These are phyloP conservation scores for Arxiozyma telluris DNA, from an alignment of 1,139 yeast species.

Conservation along the genomic window DNA sequence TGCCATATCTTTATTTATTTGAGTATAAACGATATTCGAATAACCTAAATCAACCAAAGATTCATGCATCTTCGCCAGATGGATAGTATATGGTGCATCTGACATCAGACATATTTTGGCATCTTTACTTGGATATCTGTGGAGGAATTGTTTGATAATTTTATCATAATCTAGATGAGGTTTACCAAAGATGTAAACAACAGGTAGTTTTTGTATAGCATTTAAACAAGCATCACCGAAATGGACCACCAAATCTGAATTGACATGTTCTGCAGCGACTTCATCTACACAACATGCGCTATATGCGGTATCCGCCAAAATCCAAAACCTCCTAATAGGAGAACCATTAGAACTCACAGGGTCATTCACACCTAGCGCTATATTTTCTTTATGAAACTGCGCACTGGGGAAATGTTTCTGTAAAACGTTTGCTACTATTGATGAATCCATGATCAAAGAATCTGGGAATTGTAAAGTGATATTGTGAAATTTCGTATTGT, in stretches of 20 bases:
- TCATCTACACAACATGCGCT: conserved; percentile 95
- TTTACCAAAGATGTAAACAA: conserved; percentile 67
- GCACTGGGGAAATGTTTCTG: conserved; percentile 14
- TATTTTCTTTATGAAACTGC: conserved; percentile 2
- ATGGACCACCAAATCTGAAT: conserved; percentile 78
- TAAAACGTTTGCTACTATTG: conserved; percentile 49
- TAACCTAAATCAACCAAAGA: conserved; percentile 32
- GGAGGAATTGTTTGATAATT: conserved; percentile 34
- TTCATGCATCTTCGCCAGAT: conserved; percentile 23
- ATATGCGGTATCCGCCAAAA: conserved; percentile 90
- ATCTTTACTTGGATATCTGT: conserved; percentile 33
- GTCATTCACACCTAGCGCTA: background rate
- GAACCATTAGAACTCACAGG: background rate
- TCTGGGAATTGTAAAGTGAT: conserved; percentile 93
- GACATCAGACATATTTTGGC: conserved; percentile 54
- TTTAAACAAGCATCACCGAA: conserved; percentile 93
- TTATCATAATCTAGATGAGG: conserved; percentile 41
- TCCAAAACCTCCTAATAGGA: conserved; percentile 43
- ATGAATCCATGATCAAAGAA: conserved; percentile 63
- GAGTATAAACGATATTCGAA: conserved; percentile 42
- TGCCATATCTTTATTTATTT: conserved; percentile 34
- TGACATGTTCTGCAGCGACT: conserved; percentile 90
- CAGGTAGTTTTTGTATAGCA: conserved; percentile 61
- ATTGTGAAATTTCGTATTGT: conserved; percentile 34
- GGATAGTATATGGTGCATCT: conserved; percentile 49